Conservation (phyloP, 2,329 filamentous ascomycete genomes). For the Phaeosphaeria sp. region DNA sequence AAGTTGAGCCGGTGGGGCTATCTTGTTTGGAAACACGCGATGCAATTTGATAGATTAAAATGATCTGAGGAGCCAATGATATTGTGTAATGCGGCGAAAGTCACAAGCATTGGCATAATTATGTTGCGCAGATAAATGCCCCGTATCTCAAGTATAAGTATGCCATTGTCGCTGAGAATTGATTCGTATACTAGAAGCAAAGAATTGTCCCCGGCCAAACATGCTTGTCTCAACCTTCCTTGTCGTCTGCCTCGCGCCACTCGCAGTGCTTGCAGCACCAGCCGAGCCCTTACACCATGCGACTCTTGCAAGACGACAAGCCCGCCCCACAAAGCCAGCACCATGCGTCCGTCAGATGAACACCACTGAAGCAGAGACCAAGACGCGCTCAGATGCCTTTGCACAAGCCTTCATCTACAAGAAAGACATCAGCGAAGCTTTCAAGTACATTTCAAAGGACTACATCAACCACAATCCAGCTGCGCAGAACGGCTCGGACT, state of each 20-base stretch:
- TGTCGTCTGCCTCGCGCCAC: slow-evolving; percentile 19
- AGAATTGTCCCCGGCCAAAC: background rate
- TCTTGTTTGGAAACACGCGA: background rate
- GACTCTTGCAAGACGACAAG: slow-evolving; percentile 18
- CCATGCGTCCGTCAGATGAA: slow-evolving; percentile 28
- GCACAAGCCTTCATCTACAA: slow-evolving; percentile 37
- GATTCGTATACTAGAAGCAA: background rate
- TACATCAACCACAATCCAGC: slow-evolving; percentile 43
- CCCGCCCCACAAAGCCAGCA: slow-evolving; percentile 26
- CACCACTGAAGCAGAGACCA: slow-evolving; percentile 20
- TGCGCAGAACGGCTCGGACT: slow-evolving; percentile 37
- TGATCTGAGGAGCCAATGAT: background rate
- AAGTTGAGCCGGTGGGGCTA: background rate
- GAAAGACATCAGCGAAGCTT: slow-evolving; percentile 37
- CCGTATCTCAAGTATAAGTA: background rate
- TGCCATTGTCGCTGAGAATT: background rate
- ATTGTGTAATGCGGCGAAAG: background rate
- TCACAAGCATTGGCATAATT: background rate
- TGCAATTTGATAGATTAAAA: background rate
- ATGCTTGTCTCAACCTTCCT: slow-evolving; percentile 30
- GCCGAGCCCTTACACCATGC: background rate
- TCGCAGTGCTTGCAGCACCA: slow-evolving; percentile 23
- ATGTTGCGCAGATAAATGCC: background rate
- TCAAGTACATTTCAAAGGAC: slow-evolving; percentile 32
- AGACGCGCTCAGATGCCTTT: slow-evolving; percentile 26